phyloP scores from a whole-genome alignment of 805 yeast species.

The Wickerhamiella alocasiicola region DNA sequence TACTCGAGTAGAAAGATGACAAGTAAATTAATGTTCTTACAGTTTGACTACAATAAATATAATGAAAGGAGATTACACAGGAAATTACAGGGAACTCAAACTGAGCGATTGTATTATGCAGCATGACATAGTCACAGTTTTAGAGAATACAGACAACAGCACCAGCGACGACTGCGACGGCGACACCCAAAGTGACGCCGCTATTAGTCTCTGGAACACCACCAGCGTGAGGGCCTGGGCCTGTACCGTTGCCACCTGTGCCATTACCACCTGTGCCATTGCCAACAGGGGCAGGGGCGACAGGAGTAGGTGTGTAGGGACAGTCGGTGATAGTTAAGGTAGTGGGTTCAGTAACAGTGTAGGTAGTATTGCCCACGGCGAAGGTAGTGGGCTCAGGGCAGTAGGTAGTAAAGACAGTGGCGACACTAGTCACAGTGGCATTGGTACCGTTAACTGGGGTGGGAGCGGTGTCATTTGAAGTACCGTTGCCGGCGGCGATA shows the following conservation, averaged over 20 bases:
- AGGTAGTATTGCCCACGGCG: constrained; percentile 52
- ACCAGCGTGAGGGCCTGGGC: constrained; percentile 19
- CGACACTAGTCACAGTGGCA: constrained; percentile 8
- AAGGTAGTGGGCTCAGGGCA: constrained; percentile 66
- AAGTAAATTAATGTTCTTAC: too few relatives aligned
- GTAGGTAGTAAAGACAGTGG: constrained; percentile 12
- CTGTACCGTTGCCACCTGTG: constrained; percentile 9
- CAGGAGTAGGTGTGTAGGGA: constrained; percentile 56
- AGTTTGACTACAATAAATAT: too few relatives aligned
- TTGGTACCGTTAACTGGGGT: not conserved
- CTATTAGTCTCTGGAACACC: constrained; percentile 26
- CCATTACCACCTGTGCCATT: too few relatives aligned
- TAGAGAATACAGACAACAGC: constrained; percentile 5
- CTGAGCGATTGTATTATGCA: too few relatives aligned
- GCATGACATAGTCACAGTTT: too few relatives aligned
- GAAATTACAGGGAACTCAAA: too few relatives aligned
- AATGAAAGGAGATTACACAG: too few relatives aligned
- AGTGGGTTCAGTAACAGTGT: constrained; percentile 66
- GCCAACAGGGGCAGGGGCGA: too few relatives aligned
- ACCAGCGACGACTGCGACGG: constrained; percentile 5
- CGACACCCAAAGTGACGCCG: constrained; percentile 16
- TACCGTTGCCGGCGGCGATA: not conserved
- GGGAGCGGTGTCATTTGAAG: not conserved
- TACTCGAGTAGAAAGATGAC: too few relatives aligned
- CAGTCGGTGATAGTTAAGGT: constrained; percentile 78